A percentile compares a stretch with the other conserved stretches of the same genome.
Conservation (phyloP, 192 early-diverging fungal species). For the Coemansia sp. region DNA sequence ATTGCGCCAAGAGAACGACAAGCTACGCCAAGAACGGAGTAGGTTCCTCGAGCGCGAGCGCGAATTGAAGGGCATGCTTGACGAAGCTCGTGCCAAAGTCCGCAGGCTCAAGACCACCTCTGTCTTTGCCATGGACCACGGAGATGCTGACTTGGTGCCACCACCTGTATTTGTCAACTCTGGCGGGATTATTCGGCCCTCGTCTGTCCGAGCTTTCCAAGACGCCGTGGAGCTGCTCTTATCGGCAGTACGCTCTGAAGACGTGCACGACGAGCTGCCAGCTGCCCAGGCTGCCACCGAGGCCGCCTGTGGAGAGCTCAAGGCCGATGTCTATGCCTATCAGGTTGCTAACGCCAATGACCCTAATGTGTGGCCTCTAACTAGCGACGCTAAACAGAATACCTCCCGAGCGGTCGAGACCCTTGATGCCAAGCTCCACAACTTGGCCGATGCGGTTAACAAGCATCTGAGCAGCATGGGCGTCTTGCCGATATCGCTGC, state of each 20-base stretch:
- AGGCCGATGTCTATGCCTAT: constrained; percentile 78
- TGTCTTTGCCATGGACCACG: constrained; percentile 55
- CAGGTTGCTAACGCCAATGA: constrained; percentile 49
- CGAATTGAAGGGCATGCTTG: constrained; percentile 57
- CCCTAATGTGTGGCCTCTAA: constrained; percentile 51
- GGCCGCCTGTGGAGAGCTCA: constrained; percentile 80
- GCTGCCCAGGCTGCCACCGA: constrained; percentile 81
- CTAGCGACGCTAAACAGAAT: constrained; percentile 52
- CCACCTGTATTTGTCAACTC: constrained; percentile 57
- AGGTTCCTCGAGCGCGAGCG: constrained; percentile 45
- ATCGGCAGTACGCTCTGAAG: constrained; percentile 71
- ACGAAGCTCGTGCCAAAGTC: constrained; percentile 57
- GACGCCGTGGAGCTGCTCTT: constrained; percentile 82
- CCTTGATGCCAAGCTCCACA: constrained; percentile 60
- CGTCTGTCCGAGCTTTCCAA: constrained; percentile 75
- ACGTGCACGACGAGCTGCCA: constrained; percentile 69
- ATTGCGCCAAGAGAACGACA: constrained; percentile 45
- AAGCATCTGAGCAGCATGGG: constrained; percentile 74
- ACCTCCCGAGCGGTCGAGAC: constrained; percentile 15
- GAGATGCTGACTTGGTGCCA: constrained; percentile 52
- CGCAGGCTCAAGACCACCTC: constrained; percentile 61
- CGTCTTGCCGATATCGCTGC: constrained; percentile 65
- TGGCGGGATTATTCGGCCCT: constrained; percentile 72
- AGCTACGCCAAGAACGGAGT: constrained; percentile 39
- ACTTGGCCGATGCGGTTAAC: constrained; percentile 75